These are phyloP conservation scores for Tetrapisispora pingtungensis DNA, from an alignment of 805 yeast genomes.

Conservation along the genomic window DNA sequence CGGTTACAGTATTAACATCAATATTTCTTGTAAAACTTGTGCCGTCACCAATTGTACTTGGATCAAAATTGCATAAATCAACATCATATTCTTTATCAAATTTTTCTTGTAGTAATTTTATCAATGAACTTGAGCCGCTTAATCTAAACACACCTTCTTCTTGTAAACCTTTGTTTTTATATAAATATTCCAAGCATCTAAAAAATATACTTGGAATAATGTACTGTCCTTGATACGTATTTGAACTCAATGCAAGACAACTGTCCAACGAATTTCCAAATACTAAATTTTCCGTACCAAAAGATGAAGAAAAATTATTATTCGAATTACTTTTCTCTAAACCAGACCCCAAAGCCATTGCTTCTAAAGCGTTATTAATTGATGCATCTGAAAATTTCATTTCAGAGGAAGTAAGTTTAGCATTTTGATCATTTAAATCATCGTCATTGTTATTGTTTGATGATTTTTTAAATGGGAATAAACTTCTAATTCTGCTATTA, in stretches of 20 bases:
- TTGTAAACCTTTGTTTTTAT: slow-evolving; percentile 54
- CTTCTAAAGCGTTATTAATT: slow-evolving; percentile 25
- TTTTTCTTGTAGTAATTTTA: slow-evolving; percentile 53
- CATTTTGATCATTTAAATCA: neutral
- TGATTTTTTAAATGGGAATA: slow-evolving; percentile 46
- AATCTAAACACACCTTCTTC: slow-evolving; percentile 89
- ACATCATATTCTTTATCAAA: slow-evolving; percentile 64
- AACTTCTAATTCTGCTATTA: slow-evolving; percentile 40
- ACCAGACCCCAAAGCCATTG: slow-evolving; percentile 16
- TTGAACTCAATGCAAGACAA: slow-evolving; percentile 45
- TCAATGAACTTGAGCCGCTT: slow-evolving; percentile 77
- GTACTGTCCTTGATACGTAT: slow-evolving; percentile 28
- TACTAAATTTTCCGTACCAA: slow-evolving; percentile 40
- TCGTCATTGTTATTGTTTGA: slow-evolving; percentile 3
- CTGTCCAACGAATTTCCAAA: slow-evolving; percentile 55
- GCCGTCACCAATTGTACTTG: neutral
- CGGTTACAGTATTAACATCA: slow-evolving; percentile 85
- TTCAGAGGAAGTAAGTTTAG: slow-evolving; percentile 5
- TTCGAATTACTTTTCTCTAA: neutral
- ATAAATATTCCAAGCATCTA: slow-evolving; percentile 62
- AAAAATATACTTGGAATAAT: slow-evolving; percentile 64
- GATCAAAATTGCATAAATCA: slow-evolving; percentile 39
- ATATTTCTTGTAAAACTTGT: slow-evolving; percentile 4
- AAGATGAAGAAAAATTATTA: slow-evolving; percentile 28
- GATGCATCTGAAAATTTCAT: slow-evolving; percentile 13